These are phyloP conservation scores for Aegilops bicornis DNA, from an alignment of 176 grass and related monocot species.

Conservation along the genomic window DNA sequence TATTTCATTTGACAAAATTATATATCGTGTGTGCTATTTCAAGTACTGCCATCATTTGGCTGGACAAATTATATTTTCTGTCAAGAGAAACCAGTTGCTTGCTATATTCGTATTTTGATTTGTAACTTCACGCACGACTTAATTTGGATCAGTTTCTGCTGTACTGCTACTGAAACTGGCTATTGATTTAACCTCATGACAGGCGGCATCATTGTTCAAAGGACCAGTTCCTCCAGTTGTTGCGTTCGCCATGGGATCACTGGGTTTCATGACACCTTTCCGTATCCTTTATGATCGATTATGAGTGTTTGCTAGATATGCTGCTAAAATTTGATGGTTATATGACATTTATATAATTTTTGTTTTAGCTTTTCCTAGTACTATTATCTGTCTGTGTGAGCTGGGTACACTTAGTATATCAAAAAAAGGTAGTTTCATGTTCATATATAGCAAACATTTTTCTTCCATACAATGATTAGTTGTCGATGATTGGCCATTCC, in stretches of 20 bases:
- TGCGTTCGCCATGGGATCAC: slow-evolving; percentile 85
- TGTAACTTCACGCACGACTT: not conserved
- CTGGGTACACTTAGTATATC: not conserved
- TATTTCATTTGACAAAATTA: not conserved
- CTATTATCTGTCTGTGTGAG: not conserved
- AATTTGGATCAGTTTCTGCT: not conserved
- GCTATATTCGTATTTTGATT: not conserved
- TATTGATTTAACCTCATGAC: slow-evolving; percentile 29
- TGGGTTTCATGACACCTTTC: slow-evolving; percentile 98
- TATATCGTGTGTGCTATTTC: not conserved
- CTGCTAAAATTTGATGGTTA: slow-evolving; percentile 14
- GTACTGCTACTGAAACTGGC: slow-evolving; percentile 11
- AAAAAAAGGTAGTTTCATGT: not conserved
- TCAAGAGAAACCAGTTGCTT: not conserved
- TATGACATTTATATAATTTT: not conserved
- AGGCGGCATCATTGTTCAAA: slow-evolving; percentile 98
- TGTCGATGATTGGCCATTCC: not conserved
- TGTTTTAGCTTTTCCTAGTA: not conserved
- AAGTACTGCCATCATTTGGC: not conserved
- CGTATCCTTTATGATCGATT: slow-evolving; percentile 64
- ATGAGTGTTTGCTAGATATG: not conserved
- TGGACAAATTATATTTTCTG: not conserved
- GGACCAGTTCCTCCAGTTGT: slow-evolving; percentile 96
- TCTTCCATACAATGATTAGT: not conserved
- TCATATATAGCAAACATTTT: not conserved